phyloP scores from a whole-genome alignment of 1,284 basidiomycete species.

The Naganishia sp. region DNA sequence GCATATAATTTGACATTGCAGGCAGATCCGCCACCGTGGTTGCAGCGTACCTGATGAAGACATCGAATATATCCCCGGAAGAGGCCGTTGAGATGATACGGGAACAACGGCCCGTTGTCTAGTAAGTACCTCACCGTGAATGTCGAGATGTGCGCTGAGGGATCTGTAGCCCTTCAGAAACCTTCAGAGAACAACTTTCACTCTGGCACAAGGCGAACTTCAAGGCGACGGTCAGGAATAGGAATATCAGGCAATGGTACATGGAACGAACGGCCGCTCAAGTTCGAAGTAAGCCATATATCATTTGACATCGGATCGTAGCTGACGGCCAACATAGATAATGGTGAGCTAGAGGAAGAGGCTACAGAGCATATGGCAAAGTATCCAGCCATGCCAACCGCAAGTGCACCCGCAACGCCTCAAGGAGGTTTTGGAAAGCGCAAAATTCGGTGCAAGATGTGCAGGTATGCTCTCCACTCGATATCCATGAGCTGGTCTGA shows the following conservation, averaged over 20 bases:
- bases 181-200: slow-evolving; percentile 73
- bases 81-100: slow-evolving; percentile 69
- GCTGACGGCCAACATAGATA: slow-evolving; percentile 54
- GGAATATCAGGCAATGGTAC: slow-evolving; percentile 74
- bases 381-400: slow-evolving; percentile 66
- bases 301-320: slow-evolving; percentile 7
- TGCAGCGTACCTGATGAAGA: slow-evolving; percentile 81
- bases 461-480: slow-evolving; percentile 60
- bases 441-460: slow-evolving; percentile 84
- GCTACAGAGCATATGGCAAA: slow-evolving; percentile 70
- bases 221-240: slow-evolving; percentile 68
- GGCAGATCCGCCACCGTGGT: slow-evolving; percentile 78
- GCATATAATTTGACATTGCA: slow-evolving; percentile 41
- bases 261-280: slow-evolving; percentile 71
- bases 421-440: slow-evolving; percentile 45
- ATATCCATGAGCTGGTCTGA: neutral
- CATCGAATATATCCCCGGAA: slow-evolving; percentile 64
- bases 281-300: slow-evolving; percentile 53
- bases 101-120: slow-evolving; percentile 64
- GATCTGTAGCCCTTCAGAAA: slow-evolving; percentile 69
- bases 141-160: neutral
- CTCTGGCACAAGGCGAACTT: slow-evolving; percentile 72
- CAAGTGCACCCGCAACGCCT: slow-evolving; percentile 65
- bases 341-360: slow-evolving; percentile 62
- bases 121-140: slow-evolving; percentile 56